Evolutionary conservation across 2,329 filamentous ascomycete species (phyloP), one percentile per base, ranked within the genome.

Genomic region (Trichophyton benhamiae): DNA sequence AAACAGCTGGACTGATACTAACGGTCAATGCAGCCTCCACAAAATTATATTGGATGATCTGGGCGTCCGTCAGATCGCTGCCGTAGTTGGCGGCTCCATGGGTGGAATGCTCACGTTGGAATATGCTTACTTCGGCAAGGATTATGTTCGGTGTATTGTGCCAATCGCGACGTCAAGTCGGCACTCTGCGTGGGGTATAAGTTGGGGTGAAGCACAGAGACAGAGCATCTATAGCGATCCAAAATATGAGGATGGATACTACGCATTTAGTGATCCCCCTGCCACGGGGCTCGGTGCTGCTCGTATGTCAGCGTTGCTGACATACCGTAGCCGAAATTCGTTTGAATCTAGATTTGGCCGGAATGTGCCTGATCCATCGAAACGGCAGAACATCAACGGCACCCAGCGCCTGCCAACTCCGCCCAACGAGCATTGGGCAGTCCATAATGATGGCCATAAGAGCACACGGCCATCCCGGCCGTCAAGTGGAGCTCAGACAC

Each of bases 181-280:
- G 20, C 81, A 83, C 63, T 80, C 79, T 48, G 80, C 80, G 2
- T 83, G 81, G 81, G 81, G 80, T 52, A 83, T 83, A 61, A 80
- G 80, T 63, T 83, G 81, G 80, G 79, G 79, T 2, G 81, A 83
- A 69, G 78, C 80, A 6, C 81, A 83, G 67, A 72, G 81, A 62
- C 80, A 82, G 66, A 79, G 79, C 80, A 97, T 99, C 72, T 99
- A 97, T 76, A 91, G 90, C 44, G 94, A 99, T 72, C 94, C 94
- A 36, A 97, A 96, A 77, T 99, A 99, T 74, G 91, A 96, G 64
- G 91, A 97, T 70, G 94, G 94, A 52, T 97, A 96, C 76, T 99
- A 97, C 72, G 70, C 84, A 0, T 95, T 94, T 68, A 82, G 88
- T 36, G 90, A 97, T 67, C 91, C 91, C 38, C 94, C 94, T 0